phyloP scores from a whole-genome alignment of 495 filamentous ascomycete genomes.

The Bacidia gigantensis region DNA sequence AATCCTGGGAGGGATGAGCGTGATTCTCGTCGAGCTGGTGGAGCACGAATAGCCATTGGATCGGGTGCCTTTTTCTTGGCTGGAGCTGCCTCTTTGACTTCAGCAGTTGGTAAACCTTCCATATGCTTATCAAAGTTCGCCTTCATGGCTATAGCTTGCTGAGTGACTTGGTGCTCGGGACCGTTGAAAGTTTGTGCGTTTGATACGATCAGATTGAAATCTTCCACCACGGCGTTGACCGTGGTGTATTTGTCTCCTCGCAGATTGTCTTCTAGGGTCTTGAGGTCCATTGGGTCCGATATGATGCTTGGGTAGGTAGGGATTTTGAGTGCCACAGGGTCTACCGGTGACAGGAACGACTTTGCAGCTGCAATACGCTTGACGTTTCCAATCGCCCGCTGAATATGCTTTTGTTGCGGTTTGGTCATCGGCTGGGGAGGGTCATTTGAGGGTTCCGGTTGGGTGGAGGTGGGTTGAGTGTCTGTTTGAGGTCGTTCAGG shows the following conservation, averaged over 20 bases:
- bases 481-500: conserved; percentile 25
- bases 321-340: conserved; percentile 49
- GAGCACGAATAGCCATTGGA: conserved; percentile 30
- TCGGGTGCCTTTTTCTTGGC: conserved; percentile 41
- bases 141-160: conserved; percentile 45
- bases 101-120: conserved; percentile 33
- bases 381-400: conserved; percentile 46
- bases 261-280: conserved; percentile 67
- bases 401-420: conserved; percentile 41
- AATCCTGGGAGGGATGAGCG: conserved; percentile 29
- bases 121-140: conserved; percentile 48
- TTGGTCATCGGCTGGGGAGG: conserved; percentile 32
- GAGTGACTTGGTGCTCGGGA: conserved; percentile 52
- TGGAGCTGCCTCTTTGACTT: conserved; percentile 36
- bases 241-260: conserved; percentile 51
- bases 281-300: conserved; percentile 67
- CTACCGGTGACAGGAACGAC: conserved; percentile 64
- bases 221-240: conserved; percentile 50
- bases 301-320: conserved; percentile 60
- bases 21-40: conserved; percentile 39
- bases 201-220: conserved; percentile 58
- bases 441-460: conserved; percentile 5
- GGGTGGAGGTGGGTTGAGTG: conserved; percentile 14
- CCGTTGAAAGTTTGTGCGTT: conserved; percentile 80
- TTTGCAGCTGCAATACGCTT: conserved; percentile 68